Percentiles rank a stretch among this genome's conserved stretches.
phyloP scores from a whole-genome alignment of 331 rosid genomes.

The Rosa hybrid region DNA sequence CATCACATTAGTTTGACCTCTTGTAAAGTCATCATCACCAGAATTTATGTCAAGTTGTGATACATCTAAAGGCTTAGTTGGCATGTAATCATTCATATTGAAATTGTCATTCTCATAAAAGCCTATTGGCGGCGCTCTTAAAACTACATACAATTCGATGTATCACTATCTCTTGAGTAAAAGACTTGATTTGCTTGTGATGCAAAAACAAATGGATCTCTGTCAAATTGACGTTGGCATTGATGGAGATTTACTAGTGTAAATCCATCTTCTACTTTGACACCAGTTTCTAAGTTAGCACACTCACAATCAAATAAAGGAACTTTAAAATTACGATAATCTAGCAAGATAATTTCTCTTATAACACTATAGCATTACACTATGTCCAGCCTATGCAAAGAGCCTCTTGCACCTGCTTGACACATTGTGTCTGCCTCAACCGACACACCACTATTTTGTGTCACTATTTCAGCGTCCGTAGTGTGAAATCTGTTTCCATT shows the following conservation, averaged over 20 bases:
- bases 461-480: neutral
- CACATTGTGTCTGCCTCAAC: neutral
- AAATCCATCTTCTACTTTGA: neutral
- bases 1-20: no score
- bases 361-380: neutral
- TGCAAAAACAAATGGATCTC: slow-evolving; percentile 11
- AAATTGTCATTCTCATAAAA: neutral
- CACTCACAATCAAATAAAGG: slow-evolving; percentile 14
- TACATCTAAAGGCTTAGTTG: neutral
- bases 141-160: neutral
- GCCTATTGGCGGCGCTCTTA: neutral
- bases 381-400: neutral
- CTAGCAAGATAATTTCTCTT: neutral
- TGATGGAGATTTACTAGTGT: neutral
- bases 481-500: slow-evolving; percentile 9
- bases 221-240: neutral
- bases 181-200: slow-evolving; percentile 3
- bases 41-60: neutral
- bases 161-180: slow-evolving; percentile 4
- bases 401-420: neutral
- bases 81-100: neutral
- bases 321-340: neutral
- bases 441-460: neutral
- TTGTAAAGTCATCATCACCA: neutral
- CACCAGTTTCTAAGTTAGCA: neutral